Conservation (phyloP, 208 protist genomes). For the Trypanosoma platydactyli region DNA sequence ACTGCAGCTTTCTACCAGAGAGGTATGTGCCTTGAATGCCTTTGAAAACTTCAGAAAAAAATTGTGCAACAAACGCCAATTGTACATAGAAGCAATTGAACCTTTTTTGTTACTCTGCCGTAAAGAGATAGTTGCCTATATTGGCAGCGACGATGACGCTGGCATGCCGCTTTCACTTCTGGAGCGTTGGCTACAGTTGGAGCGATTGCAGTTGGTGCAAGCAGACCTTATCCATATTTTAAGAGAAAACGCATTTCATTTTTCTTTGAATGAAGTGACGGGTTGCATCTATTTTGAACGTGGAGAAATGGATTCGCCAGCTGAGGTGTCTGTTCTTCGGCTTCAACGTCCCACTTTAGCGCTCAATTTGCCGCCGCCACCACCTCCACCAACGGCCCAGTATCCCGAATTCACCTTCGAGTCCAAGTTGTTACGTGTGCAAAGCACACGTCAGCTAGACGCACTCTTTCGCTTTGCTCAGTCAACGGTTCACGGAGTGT, state of each 20-base stretch:
- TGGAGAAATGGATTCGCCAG: neutral
- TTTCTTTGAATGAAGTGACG: constrained; percentile 1
- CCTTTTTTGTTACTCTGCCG: constrained; percentile 24
- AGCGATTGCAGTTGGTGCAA: constrained; percentile 12
- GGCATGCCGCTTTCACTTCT: constrained; percentile 13
- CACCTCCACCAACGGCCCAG: neutral
- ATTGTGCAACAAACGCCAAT: neutral
- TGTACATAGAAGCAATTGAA: constrained; percentile 26
- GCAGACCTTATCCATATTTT: constrained; percentile 21
- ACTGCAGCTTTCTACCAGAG: constrained; percentile 20
- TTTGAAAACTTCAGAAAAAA: constrained; percentile 17
- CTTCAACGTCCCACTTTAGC: neutral
- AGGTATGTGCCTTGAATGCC: constrained; percentile 16
- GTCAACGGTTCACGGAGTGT: constrained; percentile 29
- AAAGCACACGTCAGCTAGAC: constrained; percentile 12
- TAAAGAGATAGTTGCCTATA: neutral
- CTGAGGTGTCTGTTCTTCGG: neutral
- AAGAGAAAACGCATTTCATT: neutral
- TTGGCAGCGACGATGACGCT: neutral
- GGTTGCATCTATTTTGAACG: constrained; percentile 7
- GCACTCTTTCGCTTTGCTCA: constrained; percentile 28
- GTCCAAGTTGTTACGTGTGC: constrained; percentile 18
- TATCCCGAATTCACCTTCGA: constrained; percentile 21
- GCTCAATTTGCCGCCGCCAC: constrained; percentile 6
- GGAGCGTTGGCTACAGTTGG: constrained; percentile 29